Conservation (phyloP, 257 asterid genomes). For the Sherardia arvensis region DNA sequence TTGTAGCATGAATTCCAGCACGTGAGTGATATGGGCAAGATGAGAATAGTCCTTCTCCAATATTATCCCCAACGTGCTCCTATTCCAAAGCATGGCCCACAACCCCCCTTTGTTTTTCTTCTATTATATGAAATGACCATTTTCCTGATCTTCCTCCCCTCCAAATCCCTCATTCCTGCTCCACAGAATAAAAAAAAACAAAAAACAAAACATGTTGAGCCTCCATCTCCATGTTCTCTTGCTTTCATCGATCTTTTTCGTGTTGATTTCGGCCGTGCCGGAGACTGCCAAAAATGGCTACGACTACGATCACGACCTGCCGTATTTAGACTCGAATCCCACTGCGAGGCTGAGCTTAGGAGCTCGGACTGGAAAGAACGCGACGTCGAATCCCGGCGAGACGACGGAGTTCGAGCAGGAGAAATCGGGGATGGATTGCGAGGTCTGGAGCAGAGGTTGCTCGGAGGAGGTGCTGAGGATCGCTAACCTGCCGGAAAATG, state of each 20-base stretch:
- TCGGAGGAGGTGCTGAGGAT: conserved; percentile 38
- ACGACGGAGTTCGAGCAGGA: background rate
- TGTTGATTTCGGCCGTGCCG: background rate
- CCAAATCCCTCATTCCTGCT: background rate
- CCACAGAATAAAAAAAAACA: background rate
- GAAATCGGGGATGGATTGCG: conserved; percentile 17
- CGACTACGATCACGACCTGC: conserved; percentile 24
- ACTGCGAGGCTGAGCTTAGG: background rate
- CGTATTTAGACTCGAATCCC: conserved; percentile 27
- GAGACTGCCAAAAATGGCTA: background rate
- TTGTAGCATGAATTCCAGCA: background rate
- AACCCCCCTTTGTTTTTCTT: background rate
- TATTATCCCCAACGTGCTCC: conserved; percentile 17
- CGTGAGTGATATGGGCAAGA: conserved; percentile 12
- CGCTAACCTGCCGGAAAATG: conserved; percentile 31
- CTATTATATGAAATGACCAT: background rate
- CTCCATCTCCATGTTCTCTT: too few species aligned
- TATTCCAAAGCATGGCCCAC: background rate
- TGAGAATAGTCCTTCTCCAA: background rate
- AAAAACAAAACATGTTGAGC: too few species aligned
- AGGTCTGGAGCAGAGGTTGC: conserved; percentile 43
- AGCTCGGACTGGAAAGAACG: conserved; percentile 9
- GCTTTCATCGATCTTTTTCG: background rate
- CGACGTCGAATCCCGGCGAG: conserved; percentile 16
- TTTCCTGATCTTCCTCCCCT: conserved; percentile 2